Conservation (phyloP, 805 yeast genomes). For the Myxozyma vanderwaltii region DNA sequence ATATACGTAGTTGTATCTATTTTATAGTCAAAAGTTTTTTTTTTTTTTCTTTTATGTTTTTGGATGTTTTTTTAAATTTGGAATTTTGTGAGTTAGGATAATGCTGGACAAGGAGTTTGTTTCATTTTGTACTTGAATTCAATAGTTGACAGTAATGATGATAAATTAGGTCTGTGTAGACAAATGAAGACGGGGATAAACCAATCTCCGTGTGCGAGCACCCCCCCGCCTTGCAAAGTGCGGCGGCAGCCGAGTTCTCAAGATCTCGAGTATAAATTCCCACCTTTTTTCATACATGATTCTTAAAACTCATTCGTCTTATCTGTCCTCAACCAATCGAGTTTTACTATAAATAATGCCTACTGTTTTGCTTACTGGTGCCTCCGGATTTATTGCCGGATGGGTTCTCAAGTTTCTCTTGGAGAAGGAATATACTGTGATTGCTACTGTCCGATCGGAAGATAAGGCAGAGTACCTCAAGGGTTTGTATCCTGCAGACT, state of each 20-base stretch:
- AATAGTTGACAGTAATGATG: background rate
- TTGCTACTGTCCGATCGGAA: slow-evolving; percentile 52
- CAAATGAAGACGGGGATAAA: background rate
- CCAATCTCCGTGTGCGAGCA: background rate
- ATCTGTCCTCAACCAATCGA: background rate
- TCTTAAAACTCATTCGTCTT: background rate
- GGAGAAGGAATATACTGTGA: slow-evolving; percentile 47
- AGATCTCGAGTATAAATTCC: background rate
- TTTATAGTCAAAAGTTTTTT: no score
- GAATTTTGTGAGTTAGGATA: no score
- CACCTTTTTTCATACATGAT: background rate
- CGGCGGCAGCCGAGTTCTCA: background rate
- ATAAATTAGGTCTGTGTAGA: background rate
- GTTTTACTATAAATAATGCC: background rate
- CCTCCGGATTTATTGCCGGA: slow-evolving; percentile 56
- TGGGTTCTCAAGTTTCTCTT: slow-evolving; percentile 49
- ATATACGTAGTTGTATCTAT: no score
- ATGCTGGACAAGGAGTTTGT: no score
- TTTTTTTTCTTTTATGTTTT: no score
- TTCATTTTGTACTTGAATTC: no score
- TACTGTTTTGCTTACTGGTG: slow-evolving; percentile 52
- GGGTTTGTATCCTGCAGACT: slow-evolving; percentile 36
- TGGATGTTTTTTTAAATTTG: no score
- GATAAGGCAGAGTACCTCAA: slow-evolving; percentile 46
- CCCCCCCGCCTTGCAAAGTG: background rate